These are phyloP conservation scores for Excoecaria agallocha DNA, from an alignment of 345 rosid species.

Conservation along the genomic window DNA sequence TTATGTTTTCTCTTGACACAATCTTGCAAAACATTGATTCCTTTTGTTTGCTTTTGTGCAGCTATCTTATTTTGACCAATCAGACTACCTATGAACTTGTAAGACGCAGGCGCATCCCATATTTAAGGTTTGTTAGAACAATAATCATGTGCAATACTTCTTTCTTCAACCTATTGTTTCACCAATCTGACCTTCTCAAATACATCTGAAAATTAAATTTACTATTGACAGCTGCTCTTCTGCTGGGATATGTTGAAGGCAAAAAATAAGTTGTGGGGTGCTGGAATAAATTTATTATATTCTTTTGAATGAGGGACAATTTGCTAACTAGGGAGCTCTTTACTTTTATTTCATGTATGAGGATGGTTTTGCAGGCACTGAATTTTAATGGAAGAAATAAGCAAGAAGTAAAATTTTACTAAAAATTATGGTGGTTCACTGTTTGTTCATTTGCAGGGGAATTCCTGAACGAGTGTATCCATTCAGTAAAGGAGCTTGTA, in stretches of 20 bases:
- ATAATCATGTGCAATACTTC: background rate
- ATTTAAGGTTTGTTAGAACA: slow-evolving; percentile 58
- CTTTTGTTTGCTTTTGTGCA: slow-evolving; percentile 33
- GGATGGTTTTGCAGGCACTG: too few relatives aligned
- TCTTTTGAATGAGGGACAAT: too few relatives aligned
- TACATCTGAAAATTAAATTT: background rate
- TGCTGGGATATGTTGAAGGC: too few relatives aligned
- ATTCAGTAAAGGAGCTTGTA: slow-evolving; percentile 79
- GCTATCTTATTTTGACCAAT: slow-evolving; percentile 90
- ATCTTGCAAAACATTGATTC: background rate
- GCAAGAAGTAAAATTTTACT: too few relatives aligned
- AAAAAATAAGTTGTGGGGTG: background rate
- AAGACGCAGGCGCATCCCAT: slow-evolving; percentile 80
- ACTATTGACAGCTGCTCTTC: too few relatives aligned
- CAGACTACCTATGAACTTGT: slow-evolving; percentile 95
- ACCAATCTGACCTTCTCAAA: too few relatives aligned
- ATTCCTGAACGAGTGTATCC: slow-evolving; percentile 82
- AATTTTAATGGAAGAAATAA: too few relatives aligned
- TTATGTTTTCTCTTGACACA: background rate
- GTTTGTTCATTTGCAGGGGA: slow-evolving; percentile 45
- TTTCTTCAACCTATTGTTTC: background rate
- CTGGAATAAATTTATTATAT: background rate
- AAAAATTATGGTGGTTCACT: too few relatives aligned
- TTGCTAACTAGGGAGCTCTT: too few relatives aligned
- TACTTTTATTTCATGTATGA: too few relatives aligned